Conservation (phyloP, 164 flowering plant genomes). For the Tetrastigma voinierianum region DNA sequence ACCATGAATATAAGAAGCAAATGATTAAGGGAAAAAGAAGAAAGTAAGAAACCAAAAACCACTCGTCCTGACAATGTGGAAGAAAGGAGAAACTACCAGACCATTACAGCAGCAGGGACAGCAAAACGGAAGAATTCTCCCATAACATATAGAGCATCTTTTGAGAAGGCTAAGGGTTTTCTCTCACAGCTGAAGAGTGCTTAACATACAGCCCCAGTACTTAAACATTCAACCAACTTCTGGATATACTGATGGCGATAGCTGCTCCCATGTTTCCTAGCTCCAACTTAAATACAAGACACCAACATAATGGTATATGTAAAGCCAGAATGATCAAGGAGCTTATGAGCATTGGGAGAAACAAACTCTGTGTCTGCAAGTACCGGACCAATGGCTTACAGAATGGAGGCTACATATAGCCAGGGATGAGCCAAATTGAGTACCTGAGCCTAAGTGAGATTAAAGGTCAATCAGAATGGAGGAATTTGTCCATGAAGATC, state of each 20-base stretch:
- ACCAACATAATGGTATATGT: constrained; percentile 37
- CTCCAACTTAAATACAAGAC: constrained; percentile 19
- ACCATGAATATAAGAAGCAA: background rate
- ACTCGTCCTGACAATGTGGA: background rate
- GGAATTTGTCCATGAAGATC: constrained; percentile 36
- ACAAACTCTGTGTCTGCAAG: constrained; percentile 38
- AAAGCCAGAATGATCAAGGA: constrained; percentile 23
- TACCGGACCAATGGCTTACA: constrained; percentile 31
- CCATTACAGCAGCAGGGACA: constrained; percentile 45
- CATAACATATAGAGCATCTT: constrained; percentile 20
- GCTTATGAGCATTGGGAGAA: constrained; percentile 35
- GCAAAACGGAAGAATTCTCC: constrained; percentile 30
- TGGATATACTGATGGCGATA: constrained; percentile 21
- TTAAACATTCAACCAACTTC: constrained; percentile 39
- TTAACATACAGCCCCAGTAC: constrained; percentile 27
- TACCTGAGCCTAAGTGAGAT: constrained; percentile 35
- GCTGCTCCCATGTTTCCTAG: constrained; percentile 40
- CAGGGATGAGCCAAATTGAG: constrained; percentile 37
- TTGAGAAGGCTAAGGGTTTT: constrained; percentile 27
- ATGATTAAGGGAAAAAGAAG: background rate
- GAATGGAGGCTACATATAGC: constrained; percentile 28
- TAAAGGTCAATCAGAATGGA: constrained; percentile 24
- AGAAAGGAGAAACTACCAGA: constrained; percentile 27
- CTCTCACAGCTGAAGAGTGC: constrained; percentile 30
- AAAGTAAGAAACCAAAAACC: background rate